Percentiles rank a stretch among this genome's conserved stretches.
These are phyloP conservation scores for Linum usitatissimum DNA, from an alignment of 345 rosid species.

Conservation along the genomic window DNA sequence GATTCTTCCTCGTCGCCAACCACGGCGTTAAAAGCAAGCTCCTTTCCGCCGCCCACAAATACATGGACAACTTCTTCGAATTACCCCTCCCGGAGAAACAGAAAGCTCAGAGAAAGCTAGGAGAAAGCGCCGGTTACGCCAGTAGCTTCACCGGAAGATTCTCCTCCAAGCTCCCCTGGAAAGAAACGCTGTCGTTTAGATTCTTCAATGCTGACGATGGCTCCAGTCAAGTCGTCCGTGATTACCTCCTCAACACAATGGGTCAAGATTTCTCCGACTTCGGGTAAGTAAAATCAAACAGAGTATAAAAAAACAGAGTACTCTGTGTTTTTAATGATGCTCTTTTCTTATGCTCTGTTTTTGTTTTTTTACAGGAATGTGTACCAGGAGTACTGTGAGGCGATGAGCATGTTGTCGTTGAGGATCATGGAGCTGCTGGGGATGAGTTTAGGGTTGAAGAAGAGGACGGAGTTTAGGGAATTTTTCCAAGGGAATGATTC, in stretches of 20 bases:
- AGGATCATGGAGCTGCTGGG: slow-evolving; percentile 13
- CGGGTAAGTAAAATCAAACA: slow-evolving; percentile 2
- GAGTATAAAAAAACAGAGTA: too few relatives aligned
- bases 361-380: not conserved
- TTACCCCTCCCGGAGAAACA: slow-evolving; percentile 10
- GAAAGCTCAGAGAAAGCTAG: slow-evolving; percentile 12
- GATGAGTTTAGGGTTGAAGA: slow-evolving; percentile 14
- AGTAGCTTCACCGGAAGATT: slow-evolving; percentile 16
- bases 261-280: slow-evolving; percentile 14
- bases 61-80: slow-evolving; percentile 17
- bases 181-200: slow-evolving; percentile 15
- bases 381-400: slow-evolving; percentile 15
- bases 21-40: slow-evolving; percentile 10
- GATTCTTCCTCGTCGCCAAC: slow-evolving; percentile 15
- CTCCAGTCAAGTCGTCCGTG: not conserved
- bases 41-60: slow-evolving; percentile 8
- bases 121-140: slow-evolving; percentile 14
- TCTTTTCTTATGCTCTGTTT: not conserved
- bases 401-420: slow-evolving; percentile 11
- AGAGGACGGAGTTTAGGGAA: slow-evolving; percentile 9
- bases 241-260: slow-evolving; percentile 3
- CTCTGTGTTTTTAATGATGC: not conserved
- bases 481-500: slow-evolving; percentile 15
- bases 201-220: slow-evolving; percentile 4
- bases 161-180: slow-evolving; percentile 18